A percentile compares a stretch with the other conserved stretches of the same genome.
phyloP scores from a whole-genome alignment of 139 green algal genomes.

The Astrephomene gubernaculifera region DNA sequence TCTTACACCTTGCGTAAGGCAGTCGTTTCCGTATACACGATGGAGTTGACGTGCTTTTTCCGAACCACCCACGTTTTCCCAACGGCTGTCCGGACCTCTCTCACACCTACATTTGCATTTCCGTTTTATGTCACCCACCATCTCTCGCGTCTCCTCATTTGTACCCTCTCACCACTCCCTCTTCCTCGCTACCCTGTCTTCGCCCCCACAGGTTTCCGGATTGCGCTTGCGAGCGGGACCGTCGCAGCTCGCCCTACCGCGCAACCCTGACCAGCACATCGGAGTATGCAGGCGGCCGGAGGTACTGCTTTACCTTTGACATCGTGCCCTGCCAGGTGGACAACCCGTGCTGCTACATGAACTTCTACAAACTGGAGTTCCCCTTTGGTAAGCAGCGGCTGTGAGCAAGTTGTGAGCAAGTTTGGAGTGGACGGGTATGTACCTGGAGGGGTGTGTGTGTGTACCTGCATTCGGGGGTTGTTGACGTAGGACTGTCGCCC shows the following conservation, averaged over 20 bases:
- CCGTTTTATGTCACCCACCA: not conserved
- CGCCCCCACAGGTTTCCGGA: conserved; percentile 20
- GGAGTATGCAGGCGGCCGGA: not conserved
- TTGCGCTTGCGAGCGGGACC: conserved; percentile 18
- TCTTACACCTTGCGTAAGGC: too few relatives aligned
- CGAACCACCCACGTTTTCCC: too few relatives aligned
- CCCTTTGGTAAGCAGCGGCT: conserved; percentile 36
- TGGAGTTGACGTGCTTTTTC: too few relatives aligned
- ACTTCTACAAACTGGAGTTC: conserved; percentile 45
- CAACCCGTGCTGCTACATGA: conserved; percentile 38
- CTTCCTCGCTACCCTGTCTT: too few relatives aligned
- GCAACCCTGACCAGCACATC: not conserved
- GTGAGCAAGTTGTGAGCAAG: too few relatives aligned
- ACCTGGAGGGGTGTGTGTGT: too few relatives aligned
- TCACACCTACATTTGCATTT: too few relatives aligned
- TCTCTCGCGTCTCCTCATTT: not conserved
- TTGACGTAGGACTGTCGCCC: too few relatives aligned
- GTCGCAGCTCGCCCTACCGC: conserved; percentile 13
- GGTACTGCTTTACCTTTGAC: conserved; percentile 36
- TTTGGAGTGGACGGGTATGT: not conserved
- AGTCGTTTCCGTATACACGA: too few relatives aligned
- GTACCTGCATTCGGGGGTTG: too few relatives aligned
- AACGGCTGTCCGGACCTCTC: too few relatives aligned
- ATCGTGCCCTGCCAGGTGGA: not conserved
- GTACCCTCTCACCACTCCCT: too few relatives aligned